Conservation (phyloP, 495 filamentous ascomycete species). For the Penicillium pancosmium region DNA sequence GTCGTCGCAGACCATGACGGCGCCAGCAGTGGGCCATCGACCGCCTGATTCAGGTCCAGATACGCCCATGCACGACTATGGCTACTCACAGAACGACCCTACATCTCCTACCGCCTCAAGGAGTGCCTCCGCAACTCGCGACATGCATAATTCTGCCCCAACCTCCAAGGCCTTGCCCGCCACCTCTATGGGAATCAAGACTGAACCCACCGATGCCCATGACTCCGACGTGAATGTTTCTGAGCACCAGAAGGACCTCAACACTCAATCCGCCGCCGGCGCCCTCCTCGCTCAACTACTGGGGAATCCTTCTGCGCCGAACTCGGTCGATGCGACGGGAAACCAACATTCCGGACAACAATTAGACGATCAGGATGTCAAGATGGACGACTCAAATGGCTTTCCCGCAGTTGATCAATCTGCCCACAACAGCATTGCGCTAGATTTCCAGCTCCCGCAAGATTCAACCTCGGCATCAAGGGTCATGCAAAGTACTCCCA, state of each 20-base stretch:
- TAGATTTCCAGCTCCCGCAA: constrained; percentile 13
- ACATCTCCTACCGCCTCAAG: constrained; percentile 38
- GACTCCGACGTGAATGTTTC: constrained; percentile 14
- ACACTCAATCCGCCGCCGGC: constrained; percentile 46
- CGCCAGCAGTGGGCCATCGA: constrained; percentile 55
- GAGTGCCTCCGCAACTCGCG: constrained; percentile 51
- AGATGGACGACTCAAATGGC: constrained; percentile 26
- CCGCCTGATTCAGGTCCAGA: constrained; percentile 50
- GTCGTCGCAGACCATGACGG: constrained; percentile 61
- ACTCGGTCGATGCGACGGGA: constrained; percentile 5
- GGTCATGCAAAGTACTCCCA: constrained; percentile 24
- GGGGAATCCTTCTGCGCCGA: constrained; percentile 33
- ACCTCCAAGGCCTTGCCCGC: constrained; percentile 37
- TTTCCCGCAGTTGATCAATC: constrained; percentile 14
- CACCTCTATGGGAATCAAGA: constrained; percentile 39
- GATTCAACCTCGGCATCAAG: constrained; percentile 18
- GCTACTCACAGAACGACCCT: constrained; percentile 35
- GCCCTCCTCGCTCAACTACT: constrained; percentile 49
- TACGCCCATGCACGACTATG: constrained; percentile 47
- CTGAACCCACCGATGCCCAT: constrained; percentile 30
- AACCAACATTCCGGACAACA: constrained; percentile 16
- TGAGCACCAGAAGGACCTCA: constrained; percentile 24
- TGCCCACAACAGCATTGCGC: constrained; percentile 11
- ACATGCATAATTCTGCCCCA: constrained; percentile 50
- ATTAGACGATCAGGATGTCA: constrained; percentile 22